Conservation (phyloP, 768 basidiomycete species). For the Mycena capillaripes region DNA sequence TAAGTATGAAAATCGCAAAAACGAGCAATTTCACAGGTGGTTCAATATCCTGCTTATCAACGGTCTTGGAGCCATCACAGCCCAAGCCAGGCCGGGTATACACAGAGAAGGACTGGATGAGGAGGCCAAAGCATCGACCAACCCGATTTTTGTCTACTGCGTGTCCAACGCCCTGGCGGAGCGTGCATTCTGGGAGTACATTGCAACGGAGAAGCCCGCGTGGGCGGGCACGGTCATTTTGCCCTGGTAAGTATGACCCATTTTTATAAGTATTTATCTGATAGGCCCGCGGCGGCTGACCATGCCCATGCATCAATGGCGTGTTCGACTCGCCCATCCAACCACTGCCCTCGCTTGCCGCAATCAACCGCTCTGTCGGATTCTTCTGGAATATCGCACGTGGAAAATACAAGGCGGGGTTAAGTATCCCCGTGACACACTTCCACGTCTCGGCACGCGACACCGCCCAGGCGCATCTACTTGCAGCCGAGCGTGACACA, state of each 20-base stretch:
- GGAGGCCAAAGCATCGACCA: not conserved
- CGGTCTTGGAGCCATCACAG: not conserved
- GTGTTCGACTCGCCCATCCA: conserved; percentile 45
- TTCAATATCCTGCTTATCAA: too few relatives aligned
- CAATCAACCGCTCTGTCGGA: conserved; percentile 45
- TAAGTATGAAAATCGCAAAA: too few relatives aligned
- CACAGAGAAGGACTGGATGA: conserved; percentile 60
- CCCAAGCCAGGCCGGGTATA: conserved; percentile 31
- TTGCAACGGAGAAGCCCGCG: conserved; percentile 4
- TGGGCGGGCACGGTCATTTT: conserved; percentile 8
- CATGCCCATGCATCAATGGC: not conserved
- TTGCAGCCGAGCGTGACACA: conserved; percentile 55
- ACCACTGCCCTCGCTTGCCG: conserved; percentile 39
- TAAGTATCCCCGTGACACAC: not conserved
- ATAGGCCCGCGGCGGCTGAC: not conserved
- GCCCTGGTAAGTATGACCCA: not conserved
- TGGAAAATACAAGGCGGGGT: not conserved
- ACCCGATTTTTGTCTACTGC: conserved; percentile 46
- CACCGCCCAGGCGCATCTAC: conserved; percentile 60
- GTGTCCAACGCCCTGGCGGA: conserved; percentile 67
- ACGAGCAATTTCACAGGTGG: too few relatives aligned
- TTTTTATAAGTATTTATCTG: not conserved
- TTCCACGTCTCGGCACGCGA: conserved; percentile 57
- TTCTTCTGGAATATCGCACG: conserved; percentile 12
- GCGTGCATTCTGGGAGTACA: conserved; percentile 33